A percentile compares a stretch with the other conserved stretches of the same genome.
Evolutionary conservation across 257 asterid species (phyloP).

Genomic region (Euphrasia confusa): DNA sequence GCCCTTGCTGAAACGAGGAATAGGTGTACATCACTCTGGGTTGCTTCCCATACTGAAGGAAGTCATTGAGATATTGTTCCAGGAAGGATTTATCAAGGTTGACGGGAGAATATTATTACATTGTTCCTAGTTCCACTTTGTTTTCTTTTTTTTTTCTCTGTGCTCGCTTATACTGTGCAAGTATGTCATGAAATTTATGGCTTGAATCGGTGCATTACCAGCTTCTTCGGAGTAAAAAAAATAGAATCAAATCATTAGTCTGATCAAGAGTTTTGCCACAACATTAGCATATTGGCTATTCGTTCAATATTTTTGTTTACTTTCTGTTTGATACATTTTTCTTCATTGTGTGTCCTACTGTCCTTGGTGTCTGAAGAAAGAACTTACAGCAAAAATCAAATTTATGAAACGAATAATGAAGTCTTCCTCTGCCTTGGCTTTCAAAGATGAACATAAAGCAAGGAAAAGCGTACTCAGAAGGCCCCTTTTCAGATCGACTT

Average conservation of each 20-base stretch:
- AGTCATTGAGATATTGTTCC: conserved; percentile 92
- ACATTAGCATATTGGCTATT: too few relatives aligned
- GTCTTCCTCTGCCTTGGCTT: conserved; percentile 77
- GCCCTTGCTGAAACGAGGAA: conserved; percentile 90
- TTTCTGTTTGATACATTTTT: too few relatives aligned
- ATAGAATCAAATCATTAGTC: too few relatives aligned
- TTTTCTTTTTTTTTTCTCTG: background rate
- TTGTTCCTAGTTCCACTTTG: conserved; percentile 2
- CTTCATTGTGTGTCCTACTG: too few relatives aligned
- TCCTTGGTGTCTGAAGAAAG: conserved; percentile 44
- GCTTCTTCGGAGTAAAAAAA: too few relatives aligned
- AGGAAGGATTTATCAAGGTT: conserved; percentile 96
- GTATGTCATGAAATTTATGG: too few relatives aligned
- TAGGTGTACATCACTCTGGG: conserved; percentile 98
- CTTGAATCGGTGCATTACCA: too few relatives aligned
- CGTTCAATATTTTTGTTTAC: background rate
- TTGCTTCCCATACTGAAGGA: conserved; percentile 96
- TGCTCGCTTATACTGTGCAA: too few relatives aligned
- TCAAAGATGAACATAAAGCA: conserved; percentile 94
- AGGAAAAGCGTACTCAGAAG: conserved; percentile 89
- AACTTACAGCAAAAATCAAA: conserved; percentile 68
- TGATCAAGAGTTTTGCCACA: too few relatives aligned
- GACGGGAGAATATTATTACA: conserved; percentile 25
- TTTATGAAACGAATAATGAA: conserved; percentile 73
- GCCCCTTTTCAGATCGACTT: conserved; percentile 23